Evolutionary conservation across 2,329 filamentous ascomycete species (phyloP).

Genomic region (Lasiodiplodia theobromae): DNA sequence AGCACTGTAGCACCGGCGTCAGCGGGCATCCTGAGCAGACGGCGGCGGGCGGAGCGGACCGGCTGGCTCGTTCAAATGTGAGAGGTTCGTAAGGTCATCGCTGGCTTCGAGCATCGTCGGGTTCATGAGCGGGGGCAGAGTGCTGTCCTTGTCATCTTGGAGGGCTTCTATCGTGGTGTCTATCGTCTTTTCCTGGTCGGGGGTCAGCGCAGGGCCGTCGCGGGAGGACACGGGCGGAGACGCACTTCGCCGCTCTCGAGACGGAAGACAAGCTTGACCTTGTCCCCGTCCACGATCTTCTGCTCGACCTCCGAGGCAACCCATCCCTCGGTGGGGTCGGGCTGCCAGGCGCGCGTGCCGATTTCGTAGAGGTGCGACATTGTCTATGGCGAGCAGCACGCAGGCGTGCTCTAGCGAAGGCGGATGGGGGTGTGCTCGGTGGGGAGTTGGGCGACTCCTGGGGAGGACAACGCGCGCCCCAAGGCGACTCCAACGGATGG

Average conservation of each 20-base stretch:
- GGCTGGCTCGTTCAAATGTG: slow-evolving; percentile 97
- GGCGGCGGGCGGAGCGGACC: slow-evolving; percentile 62
- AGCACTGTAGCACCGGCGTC: slow-evolving; percentile 68
- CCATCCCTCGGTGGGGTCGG: slow-evolving; percentile 95
- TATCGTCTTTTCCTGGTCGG: slow-evolving; percentile 74
- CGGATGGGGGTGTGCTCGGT: slow-evolving; percentile 7
- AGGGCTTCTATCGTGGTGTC: slow-evolving; percentile 80
- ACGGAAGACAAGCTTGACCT: slow-evolving; percentile 85
- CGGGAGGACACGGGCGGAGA: neutral
- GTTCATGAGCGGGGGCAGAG: slow-evolving; percentile 94
- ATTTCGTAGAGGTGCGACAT: slow-evolving; percentile 94
- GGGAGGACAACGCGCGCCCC: slow-evolving; percentile 27
- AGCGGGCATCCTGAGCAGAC: slow-evolving; percentile 29
- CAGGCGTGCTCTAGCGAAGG: slow-evolving; percentile 15
- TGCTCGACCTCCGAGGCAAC: slow-evolving; percentile 92
- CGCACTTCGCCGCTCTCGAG: slow-evolving; percentile 90
- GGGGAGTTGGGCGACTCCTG: slow-evolving; percentile 26
- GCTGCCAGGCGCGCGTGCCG: slow-evolving; percentile 97
- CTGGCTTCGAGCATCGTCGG: slow-evolving; percentile 97
- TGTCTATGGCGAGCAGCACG: slow-evolving; percentile 31
- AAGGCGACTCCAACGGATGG: slow-evolving; percentile 23
- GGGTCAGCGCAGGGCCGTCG: neutral
- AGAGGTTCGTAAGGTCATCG: slow-evolving; percentile 96
- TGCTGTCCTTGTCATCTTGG: slow-evolving; percentile 76
- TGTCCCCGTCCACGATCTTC: slow-evolving; percentile 83